phyloP scores from a whole-genome alignment of 345 rosid species.

The Bruguiera sexangula region DNA sequence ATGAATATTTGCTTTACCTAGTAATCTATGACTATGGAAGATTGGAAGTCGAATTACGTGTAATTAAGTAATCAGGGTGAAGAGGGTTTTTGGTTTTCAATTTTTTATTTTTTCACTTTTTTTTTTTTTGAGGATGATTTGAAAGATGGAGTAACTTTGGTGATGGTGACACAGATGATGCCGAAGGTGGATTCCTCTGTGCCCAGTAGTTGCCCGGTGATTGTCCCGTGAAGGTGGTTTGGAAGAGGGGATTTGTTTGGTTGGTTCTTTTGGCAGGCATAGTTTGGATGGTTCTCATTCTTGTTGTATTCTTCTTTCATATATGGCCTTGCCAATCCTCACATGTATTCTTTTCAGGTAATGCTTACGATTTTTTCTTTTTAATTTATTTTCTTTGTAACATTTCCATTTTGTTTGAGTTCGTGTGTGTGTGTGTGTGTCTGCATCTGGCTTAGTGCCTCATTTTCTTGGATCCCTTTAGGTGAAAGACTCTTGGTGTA shows the following conservation, averaged over 20 bases:
- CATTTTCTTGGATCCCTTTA: not conserved
- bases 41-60: no score
- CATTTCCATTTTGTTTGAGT: not conserved
- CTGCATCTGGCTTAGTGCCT: not conserved
- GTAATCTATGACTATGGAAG: no score
- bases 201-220: slow-evolving; percentile 48
- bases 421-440: not conserved
- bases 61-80: no score
- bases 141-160: no score
- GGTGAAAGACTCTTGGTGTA: not conserved
- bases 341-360: slow-evolving; percentile 73
- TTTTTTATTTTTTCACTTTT: no score
- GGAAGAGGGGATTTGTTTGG: slow-evolving; percentile 78
- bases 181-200: slow-evolving; percentile 43
- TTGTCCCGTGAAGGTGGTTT: slow-evolving; percentile 44
- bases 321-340: slow-evolving; percentile 89
- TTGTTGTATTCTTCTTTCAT: slow-evolving; percentile 60
- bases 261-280: slow-evolving; percentile 78
- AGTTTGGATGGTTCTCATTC: slow-evolving; percentile 81
- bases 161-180: slow-evolving; percentile 40
- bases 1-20: no score
- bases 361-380: no score
- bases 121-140: no score
- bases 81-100: no score
- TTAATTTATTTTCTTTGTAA: not conserved